Conservation (phyloP, 1,284 basidiomycete genomes). For the Gyrodon tennesseensis region DNA sequence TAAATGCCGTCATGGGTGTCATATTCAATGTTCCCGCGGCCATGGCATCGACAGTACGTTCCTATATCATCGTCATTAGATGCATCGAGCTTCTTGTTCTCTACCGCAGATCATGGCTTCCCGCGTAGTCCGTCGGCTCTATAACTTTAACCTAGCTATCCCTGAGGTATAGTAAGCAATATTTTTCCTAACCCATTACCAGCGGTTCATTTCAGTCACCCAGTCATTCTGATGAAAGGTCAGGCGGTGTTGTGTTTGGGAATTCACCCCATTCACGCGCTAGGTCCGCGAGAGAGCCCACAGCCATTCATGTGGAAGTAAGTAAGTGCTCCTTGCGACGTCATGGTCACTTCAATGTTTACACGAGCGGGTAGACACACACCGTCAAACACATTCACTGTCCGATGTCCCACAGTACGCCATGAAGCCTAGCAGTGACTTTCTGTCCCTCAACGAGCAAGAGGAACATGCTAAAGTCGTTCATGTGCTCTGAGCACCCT, state of each 20-base stretch:
- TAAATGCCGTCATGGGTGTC: slow-evolving; percentile 43
- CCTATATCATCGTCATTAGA: slow-evolving; percentile 1
- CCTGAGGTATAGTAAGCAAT: slow-evolving; percentile 60
- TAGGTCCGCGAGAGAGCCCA: slow-evolving; percentile 27
- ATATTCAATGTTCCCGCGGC: slow-evolving; percentile 47
- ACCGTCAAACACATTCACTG: slow-evolving; percentile 38
- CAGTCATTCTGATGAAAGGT: slow-evolving; percentile 42
- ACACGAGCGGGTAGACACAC: slow-evolving; percentile 43
- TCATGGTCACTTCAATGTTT: slow-evolving; percentile 12
- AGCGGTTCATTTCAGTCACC: slow-evolving; percentile 12
- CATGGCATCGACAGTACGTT: slow-evolving; percentile 48
- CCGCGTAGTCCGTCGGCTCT: slow-evolving; percentile 66
- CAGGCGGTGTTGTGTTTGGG: slow-evolving; percentile 41
- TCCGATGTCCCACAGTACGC: slow-evolving; percentile 36
- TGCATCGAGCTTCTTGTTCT: slow-evolving; percentile 11
- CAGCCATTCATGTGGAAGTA: slow-evolving; percentile 44
- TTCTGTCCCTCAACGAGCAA: slow-evolving; percentile 37
- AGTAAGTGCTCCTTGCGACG: slow-evolving; percentile 15
- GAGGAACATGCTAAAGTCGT: slow-evolving; percentile 31
- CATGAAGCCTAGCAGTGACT: slow-evolving; percentile 36
- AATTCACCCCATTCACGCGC: slow-evolving; percentile 31
- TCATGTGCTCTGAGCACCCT: slow-evolving; percentile 24
- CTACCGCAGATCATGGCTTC: slow-evolving; percentile 62
- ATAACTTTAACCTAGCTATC: slow-evolving; percentile 56
- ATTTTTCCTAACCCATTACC: slow-evolving; percentile 4